These are phyloP conservation scores for Excoecaria cochinchinensis DNA, from an alignment of 345 rosid species.

Conservation along the genomic window DNA sequence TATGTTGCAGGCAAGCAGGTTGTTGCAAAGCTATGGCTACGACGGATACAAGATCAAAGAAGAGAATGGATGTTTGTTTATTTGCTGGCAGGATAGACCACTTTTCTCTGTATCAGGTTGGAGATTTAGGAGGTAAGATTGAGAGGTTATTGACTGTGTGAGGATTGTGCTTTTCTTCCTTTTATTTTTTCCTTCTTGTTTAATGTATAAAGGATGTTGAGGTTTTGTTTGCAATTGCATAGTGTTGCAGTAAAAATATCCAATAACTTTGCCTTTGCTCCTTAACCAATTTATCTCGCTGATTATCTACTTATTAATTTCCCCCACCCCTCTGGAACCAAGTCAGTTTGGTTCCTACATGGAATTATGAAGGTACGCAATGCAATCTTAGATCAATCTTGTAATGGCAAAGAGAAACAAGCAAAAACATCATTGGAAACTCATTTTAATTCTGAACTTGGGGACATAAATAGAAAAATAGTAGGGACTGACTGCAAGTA, in stretches of 20 bases:
- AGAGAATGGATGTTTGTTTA: constrained; percentile 52
- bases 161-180: constrained; percentile 16
- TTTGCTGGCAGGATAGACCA: constrained; percentile 64
- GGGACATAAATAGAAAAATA: too few relatives aligned
- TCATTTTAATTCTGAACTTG: too few relatives aligned
- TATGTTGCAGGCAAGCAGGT: constrained; percentile 52
- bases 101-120: constrained; percentile 68
- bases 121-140: constrained; percentile 49
- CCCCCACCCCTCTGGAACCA: too few relatives aligned
- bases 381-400: too few relatives aligned
- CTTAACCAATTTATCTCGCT: background rate
- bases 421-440: too few relatives aligned
- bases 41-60: constrained; percentile 65
- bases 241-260: constrained; percentile 19
- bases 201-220: constrained; percentile 37
- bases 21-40: constrained; percentile 54
- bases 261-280: constrained; percentile 2
- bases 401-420: too few relatives aligned
- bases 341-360: background rate
- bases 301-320: background rate
- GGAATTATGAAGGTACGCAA: too few relatives aligned
- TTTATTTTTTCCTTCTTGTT: constrained; percentile 2
- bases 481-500: background rate
- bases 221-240: constrained; percentile 26
- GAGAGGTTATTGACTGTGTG: constrained; percentile 13